A percentile compares a stretch with the other conserved stretches of the same genome.
These are phyloP conservation scores for Gossypium australe DNA, from an alignment of 345 rosid species.

Conservation along the genomic window DNA sequence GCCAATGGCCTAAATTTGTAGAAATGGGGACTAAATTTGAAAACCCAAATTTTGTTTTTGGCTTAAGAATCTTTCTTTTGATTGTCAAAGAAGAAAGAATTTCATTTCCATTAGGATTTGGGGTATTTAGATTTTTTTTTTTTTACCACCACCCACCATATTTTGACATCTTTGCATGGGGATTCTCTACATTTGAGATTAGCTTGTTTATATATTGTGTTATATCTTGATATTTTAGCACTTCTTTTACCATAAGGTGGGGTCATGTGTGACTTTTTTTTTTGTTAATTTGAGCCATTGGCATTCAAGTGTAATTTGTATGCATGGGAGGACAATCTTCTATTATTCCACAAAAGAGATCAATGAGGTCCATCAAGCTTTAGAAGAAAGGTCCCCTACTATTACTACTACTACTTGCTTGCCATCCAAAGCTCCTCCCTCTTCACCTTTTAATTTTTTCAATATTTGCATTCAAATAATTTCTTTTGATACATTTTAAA, in stretches of 20 bases:
- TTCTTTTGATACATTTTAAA: too few relatives aligned
- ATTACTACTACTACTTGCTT: conserved; percentile 23
- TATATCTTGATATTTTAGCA: conserved; percentile 14
- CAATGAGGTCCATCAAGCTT: conserved; percentile 43
- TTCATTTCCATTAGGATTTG: conserved; percentile 36
- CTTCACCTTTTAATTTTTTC: conserved; percentile 2
- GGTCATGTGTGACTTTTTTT: conserved; percentile 9
- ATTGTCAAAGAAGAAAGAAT: conserved; percentile 84
- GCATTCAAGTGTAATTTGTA: conserved; percentile 12
- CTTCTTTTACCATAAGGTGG: conserved; percentile 21
- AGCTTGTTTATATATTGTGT: not conserved
- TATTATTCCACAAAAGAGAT: conserved; percentile 71
- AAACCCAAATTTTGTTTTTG: not conserved
- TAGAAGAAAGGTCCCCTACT: conserved; percentile 19
- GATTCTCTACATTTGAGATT: not conserved
- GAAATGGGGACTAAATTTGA: not conserved
- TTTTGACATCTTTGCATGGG: conserved; percentile 18
- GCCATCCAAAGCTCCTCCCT: conserved; percentile 33
- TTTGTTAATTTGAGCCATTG: conserved; percentile 20
- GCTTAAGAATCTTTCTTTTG: conserved; percentile 39
- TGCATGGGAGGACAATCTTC: conserved; percentile 57
- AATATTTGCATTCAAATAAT: too few relatives aligned
- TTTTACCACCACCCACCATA: conserved; percentile 15
- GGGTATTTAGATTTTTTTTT: conserved; percentile 6
- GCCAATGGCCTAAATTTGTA: not conserved